Conservation (phyloP, 495 filamentous ascomycete species). For the Schizothecium vesticola region DNA sequence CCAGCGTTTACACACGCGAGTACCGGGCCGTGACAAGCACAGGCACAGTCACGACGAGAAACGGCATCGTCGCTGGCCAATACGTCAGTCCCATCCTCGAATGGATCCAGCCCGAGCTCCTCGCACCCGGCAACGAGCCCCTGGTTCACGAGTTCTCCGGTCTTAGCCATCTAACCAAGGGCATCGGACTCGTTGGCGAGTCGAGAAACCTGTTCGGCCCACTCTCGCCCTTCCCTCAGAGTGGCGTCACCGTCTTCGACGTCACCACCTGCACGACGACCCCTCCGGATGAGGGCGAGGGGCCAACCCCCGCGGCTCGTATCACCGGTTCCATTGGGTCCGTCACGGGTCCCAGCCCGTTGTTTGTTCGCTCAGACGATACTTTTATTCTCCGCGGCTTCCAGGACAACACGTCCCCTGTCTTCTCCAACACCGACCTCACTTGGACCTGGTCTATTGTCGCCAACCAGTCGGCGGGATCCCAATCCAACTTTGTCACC, state of each 20-base stretch:
- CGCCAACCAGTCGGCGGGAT: constrained; percentile 8
- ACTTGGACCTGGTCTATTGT: constrained; percentile 15
- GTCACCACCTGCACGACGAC: constrained; percentile 8
- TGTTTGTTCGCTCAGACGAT: constrained; percentile 14
- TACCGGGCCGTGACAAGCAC: constrained; percentile 27
- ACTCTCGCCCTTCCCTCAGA: constrained; percentile 20
- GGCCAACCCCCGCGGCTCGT: not conserved
- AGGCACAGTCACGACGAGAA: constrained; percentile 24
- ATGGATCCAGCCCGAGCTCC: constrained; percentile 29
- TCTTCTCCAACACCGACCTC: constrained; percentile 8
- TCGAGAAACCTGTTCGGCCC: constrained; percentile 17
- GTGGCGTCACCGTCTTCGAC: constrained; percentile 15
- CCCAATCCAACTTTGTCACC: constrained; percentile 14
- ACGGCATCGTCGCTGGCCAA: constrained; percentile 36
- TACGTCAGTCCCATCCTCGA: constrained; percentile 37
- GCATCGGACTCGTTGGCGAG: constrained; percentile 15
- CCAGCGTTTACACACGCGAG: constrained; percentile 32
- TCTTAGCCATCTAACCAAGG: constrained; percentile 16
- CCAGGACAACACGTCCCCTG: constrained; percentile 11
- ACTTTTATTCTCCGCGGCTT: constrained; percentile 17
- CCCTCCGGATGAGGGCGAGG: not conserved
- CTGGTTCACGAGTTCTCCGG: constrained; percentile 14
- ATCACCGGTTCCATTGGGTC: constrained; percentile 15
- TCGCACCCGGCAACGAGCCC: constrained; percentile 11
- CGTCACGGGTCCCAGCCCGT: not conserved